Evolutionary conservation across 2,329 filamentous ascomycete genomes (phyloP), one percentile per base, ranked within the genome.

Genomic region (Madurella fahalii): DNA sequence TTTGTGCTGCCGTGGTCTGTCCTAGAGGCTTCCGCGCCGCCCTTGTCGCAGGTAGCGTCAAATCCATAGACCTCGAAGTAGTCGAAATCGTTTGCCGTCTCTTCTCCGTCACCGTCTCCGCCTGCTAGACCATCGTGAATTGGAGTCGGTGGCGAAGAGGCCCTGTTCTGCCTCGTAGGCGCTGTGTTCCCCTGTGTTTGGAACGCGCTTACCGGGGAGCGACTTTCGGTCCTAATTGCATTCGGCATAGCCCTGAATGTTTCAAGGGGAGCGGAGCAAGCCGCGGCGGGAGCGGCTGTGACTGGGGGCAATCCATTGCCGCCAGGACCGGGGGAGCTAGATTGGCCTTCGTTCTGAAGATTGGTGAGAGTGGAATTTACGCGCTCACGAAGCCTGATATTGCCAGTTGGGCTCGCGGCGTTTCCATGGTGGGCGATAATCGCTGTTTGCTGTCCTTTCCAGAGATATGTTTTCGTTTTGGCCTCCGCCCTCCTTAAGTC

Each of bases 311-410:
- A 49, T 40, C 46, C 57, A 31, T 58, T 54, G 16, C 60, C 59
- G 50, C 57, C 61, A 8, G 65, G 61, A 18, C 58, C 53, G 9
- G 58, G 82, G 5, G 82, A 84, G 57, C 84, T 79, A 0, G 80
- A 78, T 57, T 85, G 82, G 2, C 81, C 83, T 63, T 85, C 68
- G 53, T 85, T 85, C 80, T 80, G 85, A 7, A 78, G 83, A 4
- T 78, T 79, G 15, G 74, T 78, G 54, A 81, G 60, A 40, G 84
- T 74, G 18, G 82, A 81, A 47, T 72, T 79, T 17, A 74, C 70
- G 59, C 84, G 81, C 43, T 84, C 79, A 50, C 73, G 71, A 56
- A 60, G 63, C 44, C 53, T 67, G 9, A 5, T 17, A 1, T 53
- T 46, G 12, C 45, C 47, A 5, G 51, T 39, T 9, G 50, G 53